Evolutionary conservation across 495 filamentous ascomycete genomes (phyloP), one percentile per base, ranked within the genome.

Genomic region (Penicillium parvum): DNA sequence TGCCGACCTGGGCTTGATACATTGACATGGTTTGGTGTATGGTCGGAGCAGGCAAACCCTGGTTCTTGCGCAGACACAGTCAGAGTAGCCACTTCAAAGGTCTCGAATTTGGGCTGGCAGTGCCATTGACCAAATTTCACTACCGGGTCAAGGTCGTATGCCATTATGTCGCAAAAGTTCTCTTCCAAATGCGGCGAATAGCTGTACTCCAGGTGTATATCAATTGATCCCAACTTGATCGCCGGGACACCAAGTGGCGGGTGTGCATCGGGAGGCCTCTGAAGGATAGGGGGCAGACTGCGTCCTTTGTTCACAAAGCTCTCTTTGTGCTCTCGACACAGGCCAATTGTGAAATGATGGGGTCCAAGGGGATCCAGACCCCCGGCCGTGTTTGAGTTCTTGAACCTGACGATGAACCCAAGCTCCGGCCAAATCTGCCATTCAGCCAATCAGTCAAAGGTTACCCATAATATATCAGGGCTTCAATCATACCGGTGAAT

Each of bases 371-470:
- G 11, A 17, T 37, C 23, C 0, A 32, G 20, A 7, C 48, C 25
- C 0, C 8, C 7, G 7, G 9, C 23, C 16, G 43, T 23, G 3
- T 49, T 45, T 26, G 32, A 48, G 25, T 44, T 52, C 38, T 58
- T 63, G 35, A 54, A 51, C 6, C 44, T 32, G n/a, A 55, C 47
- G 10, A 34, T 32, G 8, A 66, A 64, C 10, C 57, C 64, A 21
- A 69, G 45, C 3, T 65, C 58, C 2, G 50, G 32, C 66, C 66
- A 72, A 12, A 67, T 37, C 68, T 72, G 32, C 6, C 8, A 30
- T 23, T 11, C 10, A 14, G 7, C 12, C 4, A 3, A 8, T 42
- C 9, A 42, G 40, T 8, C 8, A 11, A 15, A 22, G 3, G 26
- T 11, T 12, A 16, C 3, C 3, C 12, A 1, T 5, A 2, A 25